Evolutionary conservation across 2,329 filamentous ascomycete species (phyloP).

Genomic region (Sclerotiophoma versabilis): DNA sequence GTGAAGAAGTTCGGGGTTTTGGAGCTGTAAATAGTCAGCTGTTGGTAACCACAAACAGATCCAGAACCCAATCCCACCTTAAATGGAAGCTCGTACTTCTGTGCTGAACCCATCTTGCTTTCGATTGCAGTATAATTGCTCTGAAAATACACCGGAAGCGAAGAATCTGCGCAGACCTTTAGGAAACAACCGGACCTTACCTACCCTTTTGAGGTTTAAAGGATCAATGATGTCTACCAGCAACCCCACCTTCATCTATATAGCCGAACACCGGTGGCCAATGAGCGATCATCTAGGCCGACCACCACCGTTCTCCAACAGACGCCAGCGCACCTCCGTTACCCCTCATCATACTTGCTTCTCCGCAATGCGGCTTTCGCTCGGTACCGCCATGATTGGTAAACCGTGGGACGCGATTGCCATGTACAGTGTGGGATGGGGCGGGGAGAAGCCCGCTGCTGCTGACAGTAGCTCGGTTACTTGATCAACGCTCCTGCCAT

Average conservation of each 20-base stretch:
- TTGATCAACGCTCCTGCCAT: background rate
- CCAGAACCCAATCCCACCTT: constrained; percentile 43
- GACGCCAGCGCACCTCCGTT: constrained; percentile 6
- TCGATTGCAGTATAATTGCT: background rate
- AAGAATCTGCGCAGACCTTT: background rate
- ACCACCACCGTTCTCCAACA: constrained; percentile 12
- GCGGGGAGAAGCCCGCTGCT: constrained; percentile 13
- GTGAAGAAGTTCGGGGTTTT: constrained; percentile 62
- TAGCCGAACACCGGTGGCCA: constrained; percentile 17
- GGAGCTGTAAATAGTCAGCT: constrained; percentile 52
- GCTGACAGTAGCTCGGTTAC: constrained; percentile 6
- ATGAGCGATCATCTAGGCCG: constrained; percentile 13
- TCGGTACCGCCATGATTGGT: constrained; percentile 9
- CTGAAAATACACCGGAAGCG: background rate
- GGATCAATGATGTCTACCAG: constrained; percentile 7
- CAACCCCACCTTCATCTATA: constrained; percentile 10
- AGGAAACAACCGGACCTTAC: background rate
- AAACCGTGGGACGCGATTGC: background rate
- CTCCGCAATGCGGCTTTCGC: constrained; percentile 8
- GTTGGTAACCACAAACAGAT: too few species aligned
- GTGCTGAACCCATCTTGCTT: constrained; percentile 31
- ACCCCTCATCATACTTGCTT: constrained; percentile 14
- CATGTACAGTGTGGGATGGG: background rate
- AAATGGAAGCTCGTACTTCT: constrained; percentile 52
- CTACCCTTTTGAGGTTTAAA: constrained; percentile 4